Conservation (phyloP, 2,329 filamentous ascomycete genomes). For the Ramularia collo-cygni region DNA sequence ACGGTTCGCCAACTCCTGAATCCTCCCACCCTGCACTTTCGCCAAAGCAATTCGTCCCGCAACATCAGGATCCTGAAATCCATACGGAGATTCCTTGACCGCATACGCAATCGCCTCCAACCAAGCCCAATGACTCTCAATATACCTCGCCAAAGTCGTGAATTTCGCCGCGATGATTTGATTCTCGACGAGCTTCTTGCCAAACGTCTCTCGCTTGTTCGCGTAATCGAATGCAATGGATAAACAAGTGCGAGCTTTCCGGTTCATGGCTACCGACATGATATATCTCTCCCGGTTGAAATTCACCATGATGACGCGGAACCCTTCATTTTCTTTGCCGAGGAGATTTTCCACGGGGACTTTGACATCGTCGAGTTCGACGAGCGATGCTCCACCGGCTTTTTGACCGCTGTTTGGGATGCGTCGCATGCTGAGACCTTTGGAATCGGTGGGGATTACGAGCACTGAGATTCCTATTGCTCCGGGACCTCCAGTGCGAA, state of each 20-base stretch:
- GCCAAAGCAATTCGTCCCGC: slow-evolving; percentile 47
- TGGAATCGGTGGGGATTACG: slow-evolving; percentile 46
- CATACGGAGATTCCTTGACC: slow-evolving; percentile 22
- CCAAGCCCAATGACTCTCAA: slow-evolving; percentile 29
- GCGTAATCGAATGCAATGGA: slow-evolving; percentile 27
- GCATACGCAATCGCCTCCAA: slow-evolving; percentile 29
- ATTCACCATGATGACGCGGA: slow-evolving; percentile 52
- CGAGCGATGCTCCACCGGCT: slow-evolving; percentile 47
- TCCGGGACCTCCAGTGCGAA: slow-evolving; percentile 48
- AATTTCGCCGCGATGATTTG: slow-evolving; percentile 31
- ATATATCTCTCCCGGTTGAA: slow-evolving; percentile 56
- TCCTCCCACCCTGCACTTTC: slow-evolving; percentile 48
- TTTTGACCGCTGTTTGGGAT: slow-evolving; percentile 62
- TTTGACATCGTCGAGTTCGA: slow-evolving; percentile 50
- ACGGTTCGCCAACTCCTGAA: slow-evolving; percentile 47
- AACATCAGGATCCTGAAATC: slow-evolving; percentile 34
- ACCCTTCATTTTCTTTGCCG: slow-evolving; percentile 50
- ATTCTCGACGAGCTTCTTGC: slow-evolving; percentile 29
- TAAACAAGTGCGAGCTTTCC: slow-evolving; percentile 42
- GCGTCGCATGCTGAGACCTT: slow-evolving; percentile 47
- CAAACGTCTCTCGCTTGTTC: slow-evolving; percentile 29
- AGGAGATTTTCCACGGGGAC: slow-evolving; percentile 50
- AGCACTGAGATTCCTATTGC: slow-evolving; percentile 49
- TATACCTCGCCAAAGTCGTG: slow-evolving; percentile 25
- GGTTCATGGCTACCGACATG: slow-evolving; percentile 51